Base-by-base conservation (phyloP, 108 stramenopile genomes). In the Nannochloropsis gaditana region DNA sequence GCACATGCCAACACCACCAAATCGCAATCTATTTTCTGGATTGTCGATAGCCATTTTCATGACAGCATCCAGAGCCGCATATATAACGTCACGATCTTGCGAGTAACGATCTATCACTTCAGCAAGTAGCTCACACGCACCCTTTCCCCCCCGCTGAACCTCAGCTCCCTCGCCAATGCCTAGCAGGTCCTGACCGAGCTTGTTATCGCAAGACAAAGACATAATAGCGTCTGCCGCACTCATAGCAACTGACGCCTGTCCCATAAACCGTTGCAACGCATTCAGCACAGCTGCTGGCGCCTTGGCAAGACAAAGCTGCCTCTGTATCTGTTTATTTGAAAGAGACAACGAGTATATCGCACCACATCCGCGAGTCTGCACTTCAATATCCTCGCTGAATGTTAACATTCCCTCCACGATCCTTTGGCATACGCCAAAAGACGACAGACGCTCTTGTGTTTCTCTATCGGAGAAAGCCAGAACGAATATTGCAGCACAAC, bases 151-250 rank as follows among this genome's bases (percentile, higher is more conserved):
- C n/a, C 2, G 8, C 6, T 73, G 19, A 73, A 6, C n/a, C 8
- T 0, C 59, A 73, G n/a, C 59, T 6, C 59, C 59, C 59, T 73
- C 59, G 3, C 59, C 59, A n/a, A 15, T 73, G n/a, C 59, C 59
- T 6, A 73, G 59, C 59, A 73, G n/a, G 59, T 73, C 59, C 59
- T 73, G 59, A n/a, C 59, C 59, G 2, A 73, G 59, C 59, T 73
- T 73, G 59, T 73, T 73, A n/a, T 73, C 59, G 59, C 59, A 73
- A n/a, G 59, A 73, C 59, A 73, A 6, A n/a, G 59, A 73, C 59
- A 73, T 73, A n/a, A 73, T n/a, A n/a, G 59, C 59, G 4, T 73
- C 59, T 15, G 59, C 59, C 19, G 59, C 59, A 73, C 19, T n/a
- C n/a, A 73, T n/a, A 73, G 59, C 59, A 15, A n/a, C 8, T 8